These are phyloP conservation scores for Knoxdaviesia capensis DNA, from an alignment of 2,329 filamentous ascomycete genomes.

Conservation along the genomic window DNA sequence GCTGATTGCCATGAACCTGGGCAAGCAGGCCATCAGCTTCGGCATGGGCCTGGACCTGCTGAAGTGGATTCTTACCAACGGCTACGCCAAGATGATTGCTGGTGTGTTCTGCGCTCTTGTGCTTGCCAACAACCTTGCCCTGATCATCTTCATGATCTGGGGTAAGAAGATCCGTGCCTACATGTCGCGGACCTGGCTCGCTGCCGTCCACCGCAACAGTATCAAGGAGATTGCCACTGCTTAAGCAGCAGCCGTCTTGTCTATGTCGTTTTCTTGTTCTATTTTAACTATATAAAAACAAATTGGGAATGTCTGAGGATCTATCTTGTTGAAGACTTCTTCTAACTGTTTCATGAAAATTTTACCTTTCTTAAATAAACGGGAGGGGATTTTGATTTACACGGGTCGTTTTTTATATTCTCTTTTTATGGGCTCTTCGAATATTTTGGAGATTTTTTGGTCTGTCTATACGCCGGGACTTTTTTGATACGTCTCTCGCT, in stretches of 20 bases:
- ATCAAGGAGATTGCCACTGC: slow-evolving; percentile 12
- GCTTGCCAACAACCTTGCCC: slow-evolving; percentile 24
- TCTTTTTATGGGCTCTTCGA: no score
- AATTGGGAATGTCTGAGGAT: not conserved
- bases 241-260: not conserved
- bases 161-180: slow-evolving; percentile 26
- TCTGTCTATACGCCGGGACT: no score
- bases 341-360: no score
- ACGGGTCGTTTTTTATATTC: no score
- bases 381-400: no score
- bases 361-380: no score
- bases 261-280: no score
- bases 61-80: slow-evolving; percentile 26
- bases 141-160: slow-evolving; percentile 27
- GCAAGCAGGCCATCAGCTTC: slow-evolving; percentile 34
- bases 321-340: no score
- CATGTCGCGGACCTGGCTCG: slow-evolving; percentile 25
- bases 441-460: no score
- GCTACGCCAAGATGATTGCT: slow-evolving; percentile 28
- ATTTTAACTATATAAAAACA: not conserved
- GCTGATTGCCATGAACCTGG: slow-evolving; percentile 39
- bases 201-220: slow-evolving; percentile 19
- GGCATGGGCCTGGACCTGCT: slow-evolving; percentile 28
- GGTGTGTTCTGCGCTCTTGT: slow-evolving; percentile 28
- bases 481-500: no score